A percentile compares a stretch with the other conserved stretches of the same genome.
phyloP scores from a whole-genome alignment of 129 eudicot species.

The Lonicera japonica region DNA sequence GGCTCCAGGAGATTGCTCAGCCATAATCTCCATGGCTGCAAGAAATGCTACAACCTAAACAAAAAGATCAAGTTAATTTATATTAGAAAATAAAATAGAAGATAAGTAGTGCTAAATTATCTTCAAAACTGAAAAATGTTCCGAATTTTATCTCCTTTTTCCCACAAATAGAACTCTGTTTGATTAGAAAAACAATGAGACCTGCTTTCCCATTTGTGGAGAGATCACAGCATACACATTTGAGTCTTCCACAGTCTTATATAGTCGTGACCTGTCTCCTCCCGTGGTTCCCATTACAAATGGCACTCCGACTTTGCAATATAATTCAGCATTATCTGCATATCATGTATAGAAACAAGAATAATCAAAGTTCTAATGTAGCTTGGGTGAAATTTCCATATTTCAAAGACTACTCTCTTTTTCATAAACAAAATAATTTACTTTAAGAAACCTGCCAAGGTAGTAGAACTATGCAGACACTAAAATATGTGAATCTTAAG shows the following conservation, averaged over 20 bases:
- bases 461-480: too few relatives aligned
- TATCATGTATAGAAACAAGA: neutral
- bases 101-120: neutral
- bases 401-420: too few relatives aligned
- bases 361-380: neutral
- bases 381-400: neutral
- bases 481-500: too few relatives aligned
- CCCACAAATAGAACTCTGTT: too few relatives aligned
- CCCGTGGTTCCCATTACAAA: constrained; percentile 98
- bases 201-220: constrained; percentile 99
- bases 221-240: constrained; percentile 85
- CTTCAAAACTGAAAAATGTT: neutral
- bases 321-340: constrained; percentile 77
- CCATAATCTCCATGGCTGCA: constrained; percentile 92
- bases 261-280: constrained; percentile 76
- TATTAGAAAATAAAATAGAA: neutral
- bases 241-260: constrained; percentile 64
- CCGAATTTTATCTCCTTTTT: neutral
- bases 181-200: too few relatives aligned
- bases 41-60: constrained; percentile 84
- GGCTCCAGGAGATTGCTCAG: constrained; percentile 92
- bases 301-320: constrained; percentile 82
- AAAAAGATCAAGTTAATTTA: constrained; percentile 6
- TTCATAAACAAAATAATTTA: too few relatives aligned
- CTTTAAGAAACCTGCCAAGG: too few relatives aligned